Evolutionary conservation across 352 stramenopile species (phyloP).

Genomic region (Phytophthora pluvialis): DNA sequence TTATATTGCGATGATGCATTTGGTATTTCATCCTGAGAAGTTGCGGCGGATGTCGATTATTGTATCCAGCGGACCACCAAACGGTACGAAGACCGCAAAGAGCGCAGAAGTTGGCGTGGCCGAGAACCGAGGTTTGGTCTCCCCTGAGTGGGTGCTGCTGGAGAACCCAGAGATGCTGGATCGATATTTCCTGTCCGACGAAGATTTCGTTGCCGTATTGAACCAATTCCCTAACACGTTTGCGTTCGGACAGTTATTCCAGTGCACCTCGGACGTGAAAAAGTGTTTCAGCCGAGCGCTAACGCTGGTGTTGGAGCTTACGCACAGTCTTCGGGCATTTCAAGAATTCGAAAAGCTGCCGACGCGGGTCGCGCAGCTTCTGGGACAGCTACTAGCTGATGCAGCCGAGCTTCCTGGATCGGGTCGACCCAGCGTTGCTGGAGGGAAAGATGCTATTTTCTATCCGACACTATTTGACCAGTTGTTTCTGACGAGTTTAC

Average conservation of each 20-base stretch:
- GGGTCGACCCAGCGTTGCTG: conserved; percentile 8
- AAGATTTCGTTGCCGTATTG: conserved; percentile 84
- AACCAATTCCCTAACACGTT: conserved; percentile 90
- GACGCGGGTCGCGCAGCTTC: conserved; percentile 67
- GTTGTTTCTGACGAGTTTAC: conserved; percentile 82
- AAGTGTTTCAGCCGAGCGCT: conserved; percentile 81
- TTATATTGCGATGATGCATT: conserved; percentile 86
- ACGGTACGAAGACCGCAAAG: conserved; percentile 33
- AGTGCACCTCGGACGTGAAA: conserved; percentile 73
- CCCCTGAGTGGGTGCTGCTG: conserved; percentile 81
- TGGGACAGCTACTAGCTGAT: conserved; percentile 67
- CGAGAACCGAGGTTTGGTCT: conserved; percentile 51
- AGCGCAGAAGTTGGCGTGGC: conserved; percentile 30
- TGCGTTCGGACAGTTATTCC: conserved; percentile 79
- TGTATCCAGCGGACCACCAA: conserved; percentile 65
- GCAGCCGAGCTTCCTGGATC: conserved; percentile 62
- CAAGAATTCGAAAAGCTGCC: conserved; percentile 88
- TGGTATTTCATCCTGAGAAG: conserved; percentile 88
- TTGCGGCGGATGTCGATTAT: conserved; percentile 72
- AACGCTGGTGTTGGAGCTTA: conserved; percentile 79
- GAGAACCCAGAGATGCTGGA: conserved; percentile 86
- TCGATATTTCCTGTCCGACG: conserved; percentile 81
- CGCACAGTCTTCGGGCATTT: conserved; percentile 68
- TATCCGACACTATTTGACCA: conserved; percentile 88
- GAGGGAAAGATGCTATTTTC: conserved; percentile 42